phyloP scores from a whole-genome alignment of 164 flowering plant genomes.

The Euptelea pleiosperma region DNA sequence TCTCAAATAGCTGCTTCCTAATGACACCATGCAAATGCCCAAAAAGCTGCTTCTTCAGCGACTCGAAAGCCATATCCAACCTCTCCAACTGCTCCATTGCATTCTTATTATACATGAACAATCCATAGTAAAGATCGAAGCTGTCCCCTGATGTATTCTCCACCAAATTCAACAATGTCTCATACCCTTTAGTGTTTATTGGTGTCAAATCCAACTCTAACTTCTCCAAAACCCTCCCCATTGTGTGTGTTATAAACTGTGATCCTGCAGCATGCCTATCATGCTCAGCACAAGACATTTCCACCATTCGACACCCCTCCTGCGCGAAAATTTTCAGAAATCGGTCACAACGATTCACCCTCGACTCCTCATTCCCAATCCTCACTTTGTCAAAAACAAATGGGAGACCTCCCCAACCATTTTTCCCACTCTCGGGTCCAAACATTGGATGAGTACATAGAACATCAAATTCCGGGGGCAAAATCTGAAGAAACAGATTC shows the following conservation, averaged over 20 bases:
- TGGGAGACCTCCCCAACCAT: conserved; percentile 45
- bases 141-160: too few relatives aligned
- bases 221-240: conserved; percentile 62
- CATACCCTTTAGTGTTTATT: conserved; percentile 72
- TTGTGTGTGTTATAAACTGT: conserved; percentile 71
- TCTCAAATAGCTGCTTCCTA: too few relatives aligned
- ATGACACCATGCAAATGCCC: conserved; percentile 50
- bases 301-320: conserved; percentile 74
- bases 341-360: conserved; percentile 34
- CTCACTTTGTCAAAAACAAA: conserved; percentile 69
- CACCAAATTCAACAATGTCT: conserved; percentile 54
- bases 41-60: conserved; percentile 50
- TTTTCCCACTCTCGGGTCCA: conserved; percentile 62
- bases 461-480: too few relatives aligned
- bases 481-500: too few relatives aligned
- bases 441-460: conserved; percentile 80
- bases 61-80: too few relatives aligned
- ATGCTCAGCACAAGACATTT: too few relatives aligned
- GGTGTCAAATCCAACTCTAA: conserved; percentile 50
- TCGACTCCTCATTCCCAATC: conserved; percentile 44
- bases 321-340: conserved; percentile 47
- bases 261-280: conserved; percentile 63
- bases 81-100: too few relatives aligned
- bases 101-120: conserved; percentile 70
- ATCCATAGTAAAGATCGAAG: too few relatives aligned